Evolutionary conservation across 108 stramenopile genomes (phyloP), one percentile per base, ranked within the genome.

Genomic region (Cyclotella atomus): DNA sequence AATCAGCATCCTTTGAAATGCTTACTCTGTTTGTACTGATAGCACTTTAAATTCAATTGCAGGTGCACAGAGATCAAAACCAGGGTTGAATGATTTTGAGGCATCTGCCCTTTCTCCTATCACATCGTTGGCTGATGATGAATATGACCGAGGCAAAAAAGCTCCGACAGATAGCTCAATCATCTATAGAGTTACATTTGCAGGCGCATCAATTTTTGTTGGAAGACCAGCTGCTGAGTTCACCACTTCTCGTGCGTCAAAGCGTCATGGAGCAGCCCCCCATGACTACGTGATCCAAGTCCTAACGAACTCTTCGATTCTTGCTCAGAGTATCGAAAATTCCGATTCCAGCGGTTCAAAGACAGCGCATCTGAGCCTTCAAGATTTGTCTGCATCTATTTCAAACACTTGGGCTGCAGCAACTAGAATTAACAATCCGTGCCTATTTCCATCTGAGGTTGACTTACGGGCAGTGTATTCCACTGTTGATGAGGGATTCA

Each of bases 311-410:
- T 83, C 88, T 0, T 77, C 89, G 15, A 49, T 91, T 47, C 88
- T 93, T 82, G 83, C 88, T 56, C 92, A 93, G 66, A 88, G 85
- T 84, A 76, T 91, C 23, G 90, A 91, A 73, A 89, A 93, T 45
- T 64, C 70, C 29, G 87, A 89, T 83, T 82, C 67, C 23, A 88
- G 71, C 34, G 90, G 92, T 15, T 79, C 65, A 29, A 89, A 81
- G 50, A 91, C 89, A 27, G 52, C 85, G 1, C 92, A 93, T 64
- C 44, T 85, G 25, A 90, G 89, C 71, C 46, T 93, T 20, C 87
- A 88, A 45, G 79, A 91, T 65, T 77, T 91, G 12, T 88, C 88
- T 2, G 82, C 87, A 24, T 84, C 85, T 6, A 75, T 90, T 1
- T 75, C 82, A 59, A 82, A 83, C 10, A 81, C 77, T 32, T 61